Evolutionary conservation across 345 rosid species (phyloP).

Genomic region (Gossypium raimondii): DNA sequence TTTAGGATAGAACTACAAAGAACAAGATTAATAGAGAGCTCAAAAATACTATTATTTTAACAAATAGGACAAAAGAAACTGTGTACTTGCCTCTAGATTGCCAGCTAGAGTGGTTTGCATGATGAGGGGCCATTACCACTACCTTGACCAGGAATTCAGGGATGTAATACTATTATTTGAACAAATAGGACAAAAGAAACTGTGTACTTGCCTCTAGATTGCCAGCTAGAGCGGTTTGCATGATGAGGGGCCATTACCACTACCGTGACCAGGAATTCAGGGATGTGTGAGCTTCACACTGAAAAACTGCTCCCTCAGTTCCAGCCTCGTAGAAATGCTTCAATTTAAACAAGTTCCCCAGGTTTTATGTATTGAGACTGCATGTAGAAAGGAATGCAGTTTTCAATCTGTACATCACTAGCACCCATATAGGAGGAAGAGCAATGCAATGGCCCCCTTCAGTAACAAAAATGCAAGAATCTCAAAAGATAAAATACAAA

Average conservation of each 20-base stretch:
- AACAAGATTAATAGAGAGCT: not conserved
- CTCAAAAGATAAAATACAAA: not conserved
- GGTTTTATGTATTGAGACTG: not conserved
- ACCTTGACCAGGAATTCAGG: not conserved
- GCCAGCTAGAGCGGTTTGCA: not conserved
- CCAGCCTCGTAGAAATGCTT: conserved; percentile 1
- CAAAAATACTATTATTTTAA: not conserved
- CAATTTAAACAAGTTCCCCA: not conserved
- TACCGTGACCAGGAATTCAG: not conserved
- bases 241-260: not conserved
- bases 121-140: not conserved
- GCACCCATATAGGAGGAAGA: not conserved
- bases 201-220: not conserved
- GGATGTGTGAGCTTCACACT: not conserved
- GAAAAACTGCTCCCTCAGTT: conserved; percentile 1
- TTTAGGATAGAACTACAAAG: not conserved
- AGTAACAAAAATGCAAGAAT: conserved; percentile 2
- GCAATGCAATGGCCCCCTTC: not conserved
- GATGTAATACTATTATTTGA: not conserved
- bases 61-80: not conserved
- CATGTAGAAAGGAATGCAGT: not conserved
- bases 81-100: conserved; percentile 14
- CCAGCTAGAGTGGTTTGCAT: not conserved
- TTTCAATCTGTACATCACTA: conserved; percentile 1
- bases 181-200: too few relatives aligned